These are phyloP conservation scores for Aspergillus steynii DNA, from an alignment of 495 filamentous ascomycete genomes.

Conservation along the genomic window DNA sequence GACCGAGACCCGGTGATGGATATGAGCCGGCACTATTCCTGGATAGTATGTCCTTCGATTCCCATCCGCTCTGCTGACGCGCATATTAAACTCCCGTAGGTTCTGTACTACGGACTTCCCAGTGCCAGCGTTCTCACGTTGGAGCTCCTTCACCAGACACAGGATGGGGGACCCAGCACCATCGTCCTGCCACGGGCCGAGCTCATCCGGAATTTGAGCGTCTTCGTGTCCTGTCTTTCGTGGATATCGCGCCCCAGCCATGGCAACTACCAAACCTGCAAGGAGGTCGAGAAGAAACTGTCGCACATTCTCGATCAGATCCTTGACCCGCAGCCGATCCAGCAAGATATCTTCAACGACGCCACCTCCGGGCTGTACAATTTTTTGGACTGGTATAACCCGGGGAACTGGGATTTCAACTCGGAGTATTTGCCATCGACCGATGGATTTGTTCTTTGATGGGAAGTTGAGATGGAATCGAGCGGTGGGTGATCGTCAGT, in stretches of 20 bases:
- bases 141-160: slow-evolving; percentile 60
- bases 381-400: slow-evolving; percentile 43
- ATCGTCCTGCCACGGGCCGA: slow-evolving; percentile 55
- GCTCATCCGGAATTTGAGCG: slow-evolving; percentile 62
- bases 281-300: slow-evolving; percentile 44
- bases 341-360: slow-evolving; percentile 32
- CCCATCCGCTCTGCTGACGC: not conserved
- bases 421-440: slow-evolving; percentile 29
- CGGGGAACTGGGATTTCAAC: slow-evolving; percentile 38
- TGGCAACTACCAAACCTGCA: slow-evolving; percentile 55
- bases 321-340: slow-evolving; percentile 39
- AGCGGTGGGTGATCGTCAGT: not conserved
- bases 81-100: slow-evolving; percentile 28
- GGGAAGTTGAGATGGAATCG: not conserved
- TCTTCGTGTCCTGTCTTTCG: slow-evolving; percentile 59
- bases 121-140: slow-evolving; percentile 60
- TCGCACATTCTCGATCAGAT: slow-evolving; percentile 45
- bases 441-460: slow-evolving; percentile 28
- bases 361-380: slow-evolving; percentile 34
- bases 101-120: slow-evolving; percentile 57
- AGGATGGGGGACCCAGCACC: slow-evolving; percentile 34
- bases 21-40: slow-evolving; percentile 54
- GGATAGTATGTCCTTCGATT: slow-evolving; percentile 49
- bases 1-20: slow-evolving; percentile 49
- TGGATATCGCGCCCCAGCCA: slow-evolving; percentile 54